phyloP scores from a whole-genome alignment of 2,329 filamentous ascomycete genomes.

The Geosmithia flava region DNA sequence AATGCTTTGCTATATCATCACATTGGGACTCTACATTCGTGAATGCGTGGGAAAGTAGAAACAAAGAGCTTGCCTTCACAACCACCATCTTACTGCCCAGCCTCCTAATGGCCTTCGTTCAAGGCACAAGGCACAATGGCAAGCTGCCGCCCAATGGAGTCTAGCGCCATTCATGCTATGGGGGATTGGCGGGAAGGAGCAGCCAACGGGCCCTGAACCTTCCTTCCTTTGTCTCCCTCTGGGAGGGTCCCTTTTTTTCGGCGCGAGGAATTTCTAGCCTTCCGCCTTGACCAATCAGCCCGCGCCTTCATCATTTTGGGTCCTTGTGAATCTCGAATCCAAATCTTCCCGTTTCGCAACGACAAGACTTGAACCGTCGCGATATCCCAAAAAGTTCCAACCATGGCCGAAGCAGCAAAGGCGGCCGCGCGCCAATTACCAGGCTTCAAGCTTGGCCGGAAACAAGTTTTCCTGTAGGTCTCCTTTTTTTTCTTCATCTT shows the following conservation, averaged over 20 bases:
- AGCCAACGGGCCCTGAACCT: not conserved
- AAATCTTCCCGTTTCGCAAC: not conserved
- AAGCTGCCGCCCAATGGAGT: not conserved
- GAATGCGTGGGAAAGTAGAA: not conserved
- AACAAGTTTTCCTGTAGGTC: slow-evolving; percentile 43
- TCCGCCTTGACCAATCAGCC: slow-evolving; percentile 1
- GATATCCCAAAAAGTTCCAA: slow-evolving; percentile 4
- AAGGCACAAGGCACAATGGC: not conserved
- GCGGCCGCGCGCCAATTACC: slow-evolving; percentile 24
- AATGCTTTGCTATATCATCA: no score
- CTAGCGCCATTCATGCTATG: not conserved
- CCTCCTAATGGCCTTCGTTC: not conserved
- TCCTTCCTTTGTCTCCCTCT: not conserved
- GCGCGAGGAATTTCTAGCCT: not conserved
- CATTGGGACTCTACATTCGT: no score
- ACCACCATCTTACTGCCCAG: not conserved
- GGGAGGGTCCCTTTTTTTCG: not conserved
- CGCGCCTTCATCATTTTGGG: not conserved
- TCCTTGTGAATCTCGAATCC: not conserved
- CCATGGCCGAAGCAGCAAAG: slow-evolving; percentile 27
- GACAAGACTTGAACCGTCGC: not conserved
- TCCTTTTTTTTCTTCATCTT: not conserved
- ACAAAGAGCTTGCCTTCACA: not conserved
- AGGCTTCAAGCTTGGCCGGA: slow-evolving; percentile 35
- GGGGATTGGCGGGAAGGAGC: not conserved